Conservation (phyloP, 2,329 filamentous ascomycete genomes). For the Apiospora sp. region DNA sequence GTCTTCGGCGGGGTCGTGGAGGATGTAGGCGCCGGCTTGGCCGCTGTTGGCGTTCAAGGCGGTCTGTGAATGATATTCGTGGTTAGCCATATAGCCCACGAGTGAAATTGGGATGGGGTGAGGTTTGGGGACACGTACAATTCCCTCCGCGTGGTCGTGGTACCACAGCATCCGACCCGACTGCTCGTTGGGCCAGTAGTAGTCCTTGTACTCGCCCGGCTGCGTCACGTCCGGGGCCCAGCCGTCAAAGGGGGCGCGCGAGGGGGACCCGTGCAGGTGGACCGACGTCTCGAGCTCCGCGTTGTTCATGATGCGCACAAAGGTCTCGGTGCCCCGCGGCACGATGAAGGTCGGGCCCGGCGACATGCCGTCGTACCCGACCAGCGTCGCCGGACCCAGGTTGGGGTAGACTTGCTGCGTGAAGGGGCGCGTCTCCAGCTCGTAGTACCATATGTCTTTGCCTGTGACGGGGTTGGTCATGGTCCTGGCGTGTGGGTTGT, state of each 20-base stretch:
- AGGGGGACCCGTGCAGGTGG: constrained; percentile 63
- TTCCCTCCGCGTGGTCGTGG: constrained; percentile 54
- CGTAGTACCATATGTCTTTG: constrained; percentile 46
- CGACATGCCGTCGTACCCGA: constrained; percentile 62
- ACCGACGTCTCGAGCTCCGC: constrained; percentile 52
- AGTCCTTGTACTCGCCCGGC: constrained; percentile 61
- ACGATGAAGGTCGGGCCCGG: constrained; percentile 63
- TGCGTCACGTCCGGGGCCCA: constrained; percentile 62
- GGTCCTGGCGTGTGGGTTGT: constrained; percentile 32
- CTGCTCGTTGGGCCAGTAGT: constrained; percentile 67
- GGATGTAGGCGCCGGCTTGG: constrained; percentile 63
- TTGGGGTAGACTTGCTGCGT: constrained; percentile 47
- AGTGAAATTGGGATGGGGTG: neutral
- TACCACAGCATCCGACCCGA: constrained; percentile 65
- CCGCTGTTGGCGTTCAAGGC: constrained; percentile 64
- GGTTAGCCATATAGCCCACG: neutral
- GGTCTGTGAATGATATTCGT: constrained; percentile 44
- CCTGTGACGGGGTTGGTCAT: constrained; percentile 47
- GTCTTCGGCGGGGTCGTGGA: constrained; percentile 58
- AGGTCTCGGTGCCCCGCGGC: constrained; percentile 56
- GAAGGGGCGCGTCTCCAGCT: constrained; percentile 40
- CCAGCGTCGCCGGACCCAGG: constrained; percentile 40
- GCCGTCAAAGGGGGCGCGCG: constrained; percentile 56
- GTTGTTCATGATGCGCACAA: constrained; percentile 63
- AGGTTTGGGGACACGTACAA: constrained; percentile 34